These are phyloP conservation scores for Phytophthora macrochlamydospora DNA, from an alignment of 352 stramenopile genomes.

Conservation along the genomic window DNA sequence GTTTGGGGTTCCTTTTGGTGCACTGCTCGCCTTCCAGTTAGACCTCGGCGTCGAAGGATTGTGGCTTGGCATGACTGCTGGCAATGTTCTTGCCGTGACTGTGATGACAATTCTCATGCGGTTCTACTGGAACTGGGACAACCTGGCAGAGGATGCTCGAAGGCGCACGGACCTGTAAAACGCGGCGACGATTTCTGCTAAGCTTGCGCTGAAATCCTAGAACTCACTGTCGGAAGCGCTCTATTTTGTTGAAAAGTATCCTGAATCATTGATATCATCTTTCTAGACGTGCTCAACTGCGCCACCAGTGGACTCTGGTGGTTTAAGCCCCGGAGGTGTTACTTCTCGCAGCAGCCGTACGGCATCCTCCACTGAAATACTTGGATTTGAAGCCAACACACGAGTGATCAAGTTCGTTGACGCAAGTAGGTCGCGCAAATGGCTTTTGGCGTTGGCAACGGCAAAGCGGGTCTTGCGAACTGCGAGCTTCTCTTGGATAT, in stretches of 20 bases:
- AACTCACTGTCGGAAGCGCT: neutral
- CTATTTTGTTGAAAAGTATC: neutral
- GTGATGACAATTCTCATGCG: no score
- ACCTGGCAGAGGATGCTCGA: no score
- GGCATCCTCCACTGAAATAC: conserved; percentile 26
- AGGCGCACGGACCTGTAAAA: no score
- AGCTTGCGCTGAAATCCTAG: neutral
- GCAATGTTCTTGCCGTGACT: no score
- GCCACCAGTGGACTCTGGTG: neutral
- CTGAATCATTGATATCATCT: neutral
- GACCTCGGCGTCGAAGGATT: no score
- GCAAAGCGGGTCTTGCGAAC: conserved; percentile 42
- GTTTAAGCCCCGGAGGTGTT: no score
- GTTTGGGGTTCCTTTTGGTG: no score
- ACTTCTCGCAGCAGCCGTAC: conserved; percentile 27
- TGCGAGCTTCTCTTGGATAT: conserved; percentile 59
- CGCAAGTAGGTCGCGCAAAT: conserved; percentile 42
- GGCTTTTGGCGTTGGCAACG: conserved; percentile 49
- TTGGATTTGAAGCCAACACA: conserved; percentile 24
- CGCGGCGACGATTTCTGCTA: neutral
- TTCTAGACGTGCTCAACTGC: conserved; percentile 17
- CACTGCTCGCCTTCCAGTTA: no score
- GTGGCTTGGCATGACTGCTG: no score
- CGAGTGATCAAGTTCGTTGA: conserved; percentile 51
- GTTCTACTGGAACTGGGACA: no score